Evolutionary conservation across 2,329 filamentous ascomycete genomes (phyloP).

Genomic region (Zelopaecilomyces penicillatus): DNA sequence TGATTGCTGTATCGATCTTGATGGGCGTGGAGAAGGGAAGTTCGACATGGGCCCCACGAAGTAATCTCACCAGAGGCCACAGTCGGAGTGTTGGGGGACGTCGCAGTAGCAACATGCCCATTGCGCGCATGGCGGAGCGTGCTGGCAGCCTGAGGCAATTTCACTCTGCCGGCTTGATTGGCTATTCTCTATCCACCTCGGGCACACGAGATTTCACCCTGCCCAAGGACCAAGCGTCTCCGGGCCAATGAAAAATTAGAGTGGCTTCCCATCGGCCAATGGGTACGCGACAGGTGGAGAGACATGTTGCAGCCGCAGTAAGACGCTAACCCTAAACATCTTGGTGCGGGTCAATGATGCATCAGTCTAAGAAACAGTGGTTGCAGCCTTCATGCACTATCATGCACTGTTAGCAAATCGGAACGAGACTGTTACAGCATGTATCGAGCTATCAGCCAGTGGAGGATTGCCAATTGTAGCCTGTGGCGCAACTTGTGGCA

Average conservation of each 20-base stretch:
- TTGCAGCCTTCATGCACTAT: no score
- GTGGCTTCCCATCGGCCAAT: background rate
- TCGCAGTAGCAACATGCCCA: conserved; percentile 7
- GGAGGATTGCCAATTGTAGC: no score
- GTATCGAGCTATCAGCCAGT: no score
- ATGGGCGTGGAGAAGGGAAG: conserved; percentile 3
- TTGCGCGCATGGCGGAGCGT: background rate
- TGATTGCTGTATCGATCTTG: conserved; percentile 10
- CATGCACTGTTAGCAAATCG: no score
- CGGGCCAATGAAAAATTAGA: background rate
- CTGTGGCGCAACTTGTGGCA: no score
- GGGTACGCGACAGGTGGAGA: background rate
- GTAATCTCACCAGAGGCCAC: conserved; percentile 7
- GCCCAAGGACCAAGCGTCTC: background rate
- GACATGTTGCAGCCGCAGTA: background rate
- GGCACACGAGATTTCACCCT: background rate
- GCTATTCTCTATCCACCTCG: background rate
- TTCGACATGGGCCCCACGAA: conserved; percentile 5
- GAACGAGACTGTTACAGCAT: no score
- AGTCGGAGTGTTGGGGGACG: conserved; percentile 9
- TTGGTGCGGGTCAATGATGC: no score
- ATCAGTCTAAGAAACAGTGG: no score
- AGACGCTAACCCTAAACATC: no score
- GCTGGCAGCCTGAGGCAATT: background rate
- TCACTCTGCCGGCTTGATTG: background rate